Evolutionary conservation across 2,329 filamentous ascomycete species (phyloP).

Genomic region (Sporothrix sp.): DNA sequence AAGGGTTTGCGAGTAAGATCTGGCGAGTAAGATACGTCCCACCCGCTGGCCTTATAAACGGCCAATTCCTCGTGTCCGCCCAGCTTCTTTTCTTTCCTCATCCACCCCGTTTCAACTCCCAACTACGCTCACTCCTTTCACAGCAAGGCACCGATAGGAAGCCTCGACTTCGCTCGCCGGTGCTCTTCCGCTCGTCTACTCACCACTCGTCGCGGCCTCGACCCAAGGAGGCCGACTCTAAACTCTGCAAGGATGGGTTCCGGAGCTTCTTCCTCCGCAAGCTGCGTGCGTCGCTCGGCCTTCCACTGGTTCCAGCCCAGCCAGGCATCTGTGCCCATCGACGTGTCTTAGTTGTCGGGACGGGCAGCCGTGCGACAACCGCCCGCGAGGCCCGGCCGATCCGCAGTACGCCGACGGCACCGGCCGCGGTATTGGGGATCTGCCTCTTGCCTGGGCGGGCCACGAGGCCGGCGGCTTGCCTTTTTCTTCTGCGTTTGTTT

Average conservation of each 20-base stretch:
- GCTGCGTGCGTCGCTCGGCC: not conserved
- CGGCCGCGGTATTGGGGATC: not conserved
- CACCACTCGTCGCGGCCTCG: slow-evolving; percentile 9
- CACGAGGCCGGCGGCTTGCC: not conserved
- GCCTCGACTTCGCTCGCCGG: not conserved
- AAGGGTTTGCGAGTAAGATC: too few relatives aligned
- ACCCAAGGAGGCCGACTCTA: slow-evolving; percentile 13
- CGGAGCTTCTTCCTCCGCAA: slow-evolving; percentile 3
- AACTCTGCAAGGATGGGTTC: slow-evolving; percentile 20
- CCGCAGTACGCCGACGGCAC: not conserved
- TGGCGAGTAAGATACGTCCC: too few relatives aligned
- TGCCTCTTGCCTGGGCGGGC: slow-evolving; percentile 7
- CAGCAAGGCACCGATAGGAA: not conserved
- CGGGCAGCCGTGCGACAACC: slow-evolving; percentile 5
- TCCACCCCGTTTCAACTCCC: not conserved
- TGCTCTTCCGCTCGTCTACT: not conserved
- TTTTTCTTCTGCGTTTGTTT: slow-evolving; percentile 11
- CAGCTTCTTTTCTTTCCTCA: not conserved
- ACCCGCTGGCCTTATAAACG: slow-evolving; percentile 3
- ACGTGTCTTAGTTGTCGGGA: slow-evolving; percentile 9
- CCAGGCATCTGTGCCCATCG: slow-evolving; percentile 9
- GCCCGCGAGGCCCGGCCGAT: not conserved
- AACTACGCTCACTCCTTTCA: not conserved
- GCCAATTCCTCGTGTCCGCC: not conserved
- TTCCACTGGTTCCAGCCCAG: slow-evolving; percentile 13